Evolutionary conservation across 1,139 yeast species (phyloP), one percentile per base, ranked within the genome.

Genomic region (Diutina ranongensis): DNA sequence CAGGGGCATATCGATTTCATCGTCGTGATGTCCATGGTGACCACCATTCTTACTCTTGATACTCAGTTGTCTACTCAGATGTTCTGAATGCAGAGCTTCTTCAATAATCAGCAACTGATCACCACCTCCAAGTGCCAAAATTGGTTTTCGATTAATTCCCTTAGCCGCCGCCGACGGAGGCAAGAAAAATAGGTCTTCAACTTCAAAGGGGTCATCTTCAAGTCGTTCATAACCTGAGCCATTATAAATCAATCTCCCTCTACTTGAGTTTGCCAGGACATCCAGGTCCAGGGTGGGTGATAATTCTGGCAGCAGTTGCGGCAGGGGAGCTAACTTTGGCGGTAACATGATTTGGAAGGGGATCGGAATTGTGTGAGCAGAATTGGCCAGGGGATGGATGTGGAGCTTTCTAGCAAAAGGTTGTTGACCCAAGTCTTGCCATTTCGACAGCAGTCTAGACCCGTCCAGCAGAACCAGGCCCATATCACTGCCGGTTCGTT

Each of bases 391-490:
- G 19, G 42, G 42, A 12, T 21, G 42, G 32, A 38, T 38, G 32
- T 38, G 42, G 12, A 38, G 32, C 21, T 38, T 38, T 7, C 20
- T 19, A 7, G 42, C 42, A 13, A 38, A 8, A 2, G 42, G 42
- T 32, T 25, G 42, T 25, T 15, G 31, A 4, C 18, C 8, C 31
- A 16, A 25, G 4, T 38, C 42, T n/a, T 38, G 42, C 42, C 42
- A 38, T 15, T 25, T 25, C 8, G 42, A n/a, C 40, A 21, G 25
- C 38, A 35, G 40, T 5, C 18, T 3, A 7, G 32, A 25, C 4
- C 42, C 42, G 20, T 38, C 42, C 42, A 38, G 42, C 42, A 25
- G 28, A 31, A 38, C 42, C 42, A 38, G 42, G 16, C 7, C 18
- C 2, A 36, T 16, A 10, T 36, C 33, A 18, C 31, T 5, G 19